Evolutionary conservation across 768 basidiomycete species (phyloP), one percentile per base, ranked within the genome.

Genomic region (Rhizopogon vinicolor): DNA sequence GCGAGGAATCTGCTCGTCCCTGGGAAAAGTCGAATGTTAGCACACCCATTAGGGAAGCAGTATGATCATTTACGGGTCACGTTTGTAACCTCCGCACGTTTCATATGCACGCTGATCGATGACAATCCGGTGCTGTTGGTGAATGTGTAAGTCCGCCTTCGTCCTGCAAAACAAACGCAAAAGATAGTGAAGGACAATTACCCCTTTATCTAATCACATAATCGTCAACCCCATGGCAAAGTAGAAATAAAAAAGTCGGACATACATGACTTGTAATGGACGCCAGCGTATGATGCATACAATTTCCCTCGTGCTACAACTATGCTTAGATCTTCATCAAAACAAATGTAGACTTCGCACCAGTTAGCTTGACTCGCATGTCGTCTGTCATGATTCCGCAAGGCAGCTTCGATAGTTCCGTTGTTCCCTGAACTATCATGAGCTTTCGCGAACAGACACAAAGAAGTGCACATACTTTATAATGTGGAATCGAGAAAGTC

Each of bases 161-260:
- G 67, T 82, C 80, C 64, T 82, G 81, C 57, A 82, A 80, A 53
- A 83, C 74, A 63, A 81, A 79, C 19, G 79, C 77, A 28, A 81
- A 25, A 25, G 25, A 25, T 25, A 4, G 25, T 5, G 25, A 25
- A 25, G 25, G 25, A 25, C 4, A 79, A 19, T 40, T 62, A 59
- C 58, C 44, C 57, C 58, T n/a, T 54, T 18, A 10, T 57, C 63
- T 64, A 25, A 43, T 14, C 10, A 51, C 39, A n/a, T 7, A 53
- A 7, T 18, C 31, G 19, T 42, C 3, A 46, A 28, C 18, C 35
- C 25, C 33, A 29, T 5, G 29, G 7, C 22, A 45, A 25, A 12
- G 16, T 41, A n/a, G 3, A 19, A 39, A n/a, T n/a, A n/a, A 4
- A 5, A 9, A 12, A 2, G 19, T 50, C n/a, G 22, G 16, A 63